Evolutionary conservation across 2,329 filamentous ascomycete species (phyloP), one percentile per base, ranked within the genome.

Genomic region (Alternaria triticimaculans): DNA sequence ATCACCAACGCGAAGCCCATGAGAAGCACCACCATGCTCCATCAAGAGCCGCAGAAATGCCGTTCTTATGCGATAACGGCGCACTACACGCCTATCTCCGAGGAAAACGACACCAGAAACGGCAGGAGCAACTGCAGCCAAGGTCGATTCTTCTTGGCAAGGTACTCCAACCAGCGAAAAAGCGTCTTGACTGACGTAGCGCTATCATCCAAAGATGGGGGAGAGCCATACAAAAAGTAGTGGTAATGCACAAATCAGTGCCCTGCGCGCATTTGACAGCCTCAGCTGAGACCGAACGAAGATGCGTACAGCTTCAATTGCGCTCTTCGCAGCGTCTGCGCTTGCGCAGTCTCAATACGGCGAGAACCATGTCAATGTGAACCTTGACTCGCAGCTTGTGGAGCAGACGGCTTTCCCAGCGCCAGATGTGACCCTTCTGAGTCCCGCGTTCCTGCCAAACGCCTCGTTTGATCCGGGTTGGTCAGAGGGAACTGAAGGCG

Each of bases 401-500:
- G 76, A 80, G 58, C 76, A 75, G n/a, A 68, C 58, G 10, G 75
- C 74, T 4, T 80, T 80, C 28, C 76, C 74, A 12, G 70, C 69
- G 53, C 77, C 76, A 4, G 75, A 76, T 58, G 68, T 70, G 4
- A 74, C 72, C 12, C 65, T 79, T 8, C 62, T 71, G 37, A 76
- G 75, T 37, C 78, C 78, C 48, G 77, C 76, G 1, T 79, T 80
- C 21, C 46, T 70, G 20, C 46, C 71, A 5, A 73, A 74, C 51
- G 69, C 73, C 4, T 71, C 70, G 6, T 72, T 79, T 8, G 68
- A 70, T 23, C 63, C 71, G 8, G 75, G 70, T 3, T 80, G 77
- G 67, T 46, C 50, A 3, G 63, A 75, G 23, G 77, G 78, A 7
- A 77, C 75, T 5, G 68, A 72, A n/a, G 75, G 74, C 10, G 78